Evolutionary conservation across 106 monocot genomes (phyloP), one percentile per base, ranked within the genome.

Genomic region (Acorus calamus): DNA sequence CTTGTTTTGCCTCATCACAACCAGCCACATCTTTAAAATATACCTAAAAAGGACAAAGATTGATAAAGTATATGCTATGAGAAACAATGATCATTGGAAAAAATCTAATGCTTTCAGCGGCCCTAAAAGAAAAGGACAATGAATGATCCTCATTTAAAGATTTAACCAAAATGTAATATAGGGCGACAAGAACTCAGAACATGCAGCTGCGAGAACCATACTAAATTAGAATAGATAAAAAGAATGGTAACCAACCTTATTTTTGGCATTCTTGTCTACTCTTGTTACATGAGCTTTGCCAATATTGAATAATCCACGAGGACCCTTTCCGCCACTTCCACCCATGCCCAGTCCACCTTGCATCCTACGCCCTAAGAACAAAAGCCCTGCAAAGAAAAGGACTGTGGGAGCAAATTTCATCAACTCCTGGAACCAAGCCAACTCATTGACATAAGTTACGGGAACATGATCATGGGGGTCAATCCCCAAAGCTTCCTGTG

Each of bases 1-100:
- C 98, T 78, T 92, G 85, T 77, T 98, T 98, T 53, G 98, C 98
- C 71, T 98, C 98, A 64, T 98, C 98, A 71, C 98, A 98, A 4
- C 98, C 98, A 75, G 94, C 91, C 50, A 98, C 98, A 67, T 98
- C 98, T 73, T 92, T 91, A 64, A 98, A 98, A 55, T 59, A 92
- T 56, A 92, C 79, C 94, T 94, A 71, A 28, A 28, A 28, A 28
- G 28, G 28, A 28, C 28, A 28, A 28, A 28, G 28, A 28, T 28
- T 28, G 28, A 28, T 28, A 28, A 28, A 28, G 28, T 28, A 28
- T 28, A 28, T 28, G 28, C 13, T 9, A 44, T 54, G 6, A 11
- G 60, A 4, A 60, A 44, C 42, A 60, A 60, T 28, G 60, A 28
- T 60, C 11, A 3, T 50, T 50, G 3, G 14, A 50, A 64, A 64